Evolutionary conservation across 495 filamentous ascomycete species (phyloP).

Genomic region (Penicillium cataractarum): DNA sequence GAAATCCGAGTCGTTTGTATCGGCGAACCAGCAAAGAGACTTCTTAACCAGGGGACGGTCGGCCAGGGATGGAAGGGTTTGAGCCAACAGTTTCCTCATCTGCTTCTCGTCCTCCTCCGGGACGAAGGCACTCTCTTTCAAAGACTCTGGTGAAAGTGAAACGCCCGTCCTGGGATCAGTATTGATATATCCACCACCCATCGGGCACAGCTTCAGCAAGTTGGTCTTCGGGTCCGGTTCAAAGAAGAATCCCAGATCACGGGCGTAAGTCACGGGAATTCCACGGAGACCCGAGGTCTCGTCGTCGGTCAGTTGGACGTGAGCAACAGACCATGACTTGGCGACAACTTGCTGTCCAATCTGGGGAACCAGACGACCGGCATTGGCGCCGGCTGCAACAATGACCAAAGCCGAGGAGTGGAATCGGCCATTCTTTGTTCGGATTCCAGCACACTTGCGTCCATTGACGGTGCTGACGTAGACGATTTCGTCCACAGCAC

Average conservation of each 20-base stretch:
- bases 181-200: constrained; percentile 58
- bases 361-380: constrained; percentile 42
- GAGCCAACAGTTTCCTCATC: constrained; percentile 47
- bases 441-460: constrained; percentile 35
- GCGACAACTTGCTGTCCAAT: constrained; percentile 48
- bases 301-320: constrained; percentile 55
- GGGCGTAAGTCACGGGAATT: constrained; percentile 57
- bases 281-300: constrained; percentile 54
- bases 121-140: constrained; percentile 45
- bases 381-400: constrained; percentile 48
- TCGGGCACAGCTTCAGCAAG: constrained; percentile 57
- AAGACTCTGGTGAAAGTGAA: constrained; percentile 35
- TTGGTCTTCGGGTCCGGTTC: constrained; percentile 58
- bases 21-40: constrained; percentile 60
- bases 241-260: constrained; percentile 63
- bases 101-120: constrained; percentile 52
- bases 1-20: constrained; percentile 58
- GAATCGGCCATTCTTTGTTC: constrained; percentile 40
- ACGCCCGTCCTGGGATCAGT: constrained; percentile 38
- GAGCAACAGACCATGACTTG: constrained; percentile 55
- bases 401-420: constrained; percentile 44
- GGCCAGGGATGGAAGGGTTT: constrained; percentile 54
- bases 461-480: constrained; percentile 29
- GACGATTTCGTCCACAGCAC: constrained; percentile 31
- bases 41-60: constrained; percentile 52